Base-by-base conservation (phyloP, 1,139 yeast species). In the Lodderomyces pseudojiufengensis region DNA sequence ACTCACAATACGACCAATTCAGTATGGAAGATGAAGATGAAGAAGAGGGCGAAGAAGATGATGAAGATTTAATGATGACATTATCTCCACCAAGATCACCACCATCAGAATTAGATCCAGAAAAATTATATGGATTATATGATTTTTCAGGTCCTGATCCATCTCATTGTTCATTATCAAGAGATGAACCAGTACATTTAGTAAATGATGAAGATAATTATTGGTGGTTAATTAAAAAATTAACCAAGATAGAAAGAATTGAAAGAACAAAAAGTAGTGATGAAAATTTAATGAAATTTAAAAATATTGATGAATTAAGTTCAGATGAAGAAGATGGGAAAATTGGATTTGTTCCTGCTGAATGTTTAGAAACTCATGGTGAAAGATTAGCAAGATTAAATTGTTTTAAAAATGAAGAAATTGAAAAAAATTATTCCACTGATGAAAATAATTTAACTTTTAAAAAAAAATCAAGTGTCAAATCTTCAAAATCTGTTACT, bases 341-440 rank as follows among this genome's bases (percentile, higher is more conserved):
- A 51, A 74, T 88, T 37, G 98, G 97, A 3, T 94, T 90, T 63
- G 94, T 95, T 2, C 98, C 98, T 1, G 97, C 97, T 1, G 98
- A 92, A 57, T 82, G 95, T 45, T 66, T 92, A 31, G 98, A 92
- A 59, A 86, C 96, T 0, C 88, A 86, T 42, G 85, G 81, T 31
- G 98, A 92, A 58, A 70, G 98, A 40, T 64, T 94, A 37, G 98
- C 98, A 1, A 70, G 98, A 39, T 68, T 88, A 31, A 92, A 92
- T 57, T 87, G 96, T 59, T 87, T 90, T 74, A 83, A 88, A 47
- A 92, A 92, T 60, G 95, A 87, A 57, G 87, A 84, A 45, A 55
- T 80, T 33, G 85, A 78, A 50, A 63, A 73, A 43, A n/a, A n/a
- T n/a, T n/a, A n/a, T n/a, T 41, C 46, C 13, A 38, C 50, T 3